Percentiles rank a stretch among this genome's conserved stretches.
Conservation (phyloP, 495 filamentous ascomycete genomes). For the Aspergillus bertholletiae region DNA sequence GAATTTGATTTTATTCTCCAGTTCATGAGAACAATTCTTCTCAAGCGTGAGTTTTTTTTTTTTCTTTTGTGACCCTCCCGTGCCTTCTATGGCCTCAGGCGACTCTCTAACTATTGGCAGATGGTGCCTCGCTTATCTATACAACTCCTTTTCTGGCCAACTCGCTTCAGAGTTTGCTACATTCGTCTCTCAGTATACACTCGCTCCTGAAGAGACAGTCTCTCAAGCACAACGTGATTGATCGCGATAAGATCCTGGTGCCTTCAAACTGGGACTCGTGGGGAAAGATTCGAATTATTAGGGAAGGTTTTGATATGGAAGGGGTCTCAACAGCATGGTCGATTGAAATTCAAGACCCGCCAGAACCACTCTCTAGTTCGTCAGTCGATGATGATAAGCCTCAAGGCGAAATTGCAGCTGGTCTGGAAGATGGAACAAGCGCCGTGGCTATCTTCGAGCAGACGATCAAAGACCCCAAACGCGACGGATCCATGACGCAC, state of each 20-base stretch:
- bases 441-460: constrained; percentile 75
- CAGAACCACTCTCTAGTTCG: constrained; percentile 29
- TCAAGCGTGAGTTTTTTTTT: constrained; percentile 60
- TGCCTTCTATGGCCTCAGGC: neutral
- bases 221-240: constrained; percentile 92
- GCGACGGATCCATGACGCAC: constrained; percentile 50
- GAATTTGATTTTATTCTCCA: constrained; percentile 91
- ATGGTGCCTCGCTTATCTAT: constrained; percentile 89
- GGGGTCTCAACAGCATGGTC: constrained; percentile 79
- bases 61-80: too few relatives aligned
- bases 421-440: constrained; percentile 43
- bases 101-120: constrained; percentile 42
- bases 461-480: constrained; percentile 68
- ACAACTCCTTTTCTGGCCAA: constrained; percentile 77
- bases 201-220: constrained; percentile 80
- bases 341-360: constrained; percentile 65
- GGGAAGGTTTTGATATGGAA: constrained; percentile 95
- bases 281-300: constrained; percentile 91
- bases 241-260: constrained; percentile 89
- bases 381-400: constrained; percentile 13
- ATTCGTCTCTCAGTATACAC: constrained; percentile 84
- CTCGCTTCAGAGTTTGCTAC: constrained; percentile 75
- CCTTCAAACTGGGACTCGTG: constrained; percentile 98
- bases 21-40: constrained; percentile 77
- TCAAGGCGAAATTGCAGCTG: constrained; percentile 15